Base-by-base conservation (phyloP, 495 filamentous ascomycete genomes). In the Jackrogersella multiformis region DNA sequence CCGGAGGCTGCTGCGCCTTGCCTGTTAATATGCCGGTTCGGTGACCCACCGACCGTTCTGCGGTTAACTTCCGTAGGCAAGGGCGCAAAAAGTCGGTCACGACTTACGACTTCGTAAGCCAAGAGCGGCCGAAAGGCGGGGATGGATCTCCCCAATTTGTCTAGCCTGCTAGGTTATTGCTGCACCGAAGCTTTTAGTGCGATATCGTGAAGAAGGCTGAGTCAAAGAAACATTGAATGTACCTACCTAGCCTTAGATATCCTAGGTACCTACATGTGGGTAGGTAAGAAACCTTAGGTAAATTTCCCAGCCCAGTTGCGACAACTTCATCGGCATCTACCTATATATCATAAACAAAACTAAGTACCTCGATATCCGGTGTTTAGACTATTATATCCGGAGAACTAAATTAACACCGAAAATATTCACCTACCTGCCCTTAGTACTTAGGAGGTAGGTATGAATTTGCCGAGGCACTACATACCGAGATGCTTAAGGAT, bases 1-100 rank as follows among this genome's bases (percentile, higher is more conserved):
- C 66, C 66, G 66, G 66, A 26, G 32, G 55, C 34, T 64, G 51
- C 66, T 69, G 66, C 66, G 66, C 66, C 66, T 49, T 69, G 60
- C 60, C 55, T 20, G 48, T 38, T 34, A 32, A 44, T 52, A 44
- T 53, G 35, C 62, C 61, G 62, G 41, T 56, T 64, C 61, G 66
- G 60, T 69, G 42, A 48, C 56, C 66, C 49, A 69, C 56, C 38
- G 38, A 59, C 65, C 58, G 53, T 42, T 51, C 45, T 51, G 21
- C 62, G 55, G 62, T 58, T 34, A 15, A 12, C 56, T 48, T 39
- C 66, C 54, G 66, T 56, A 24, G 9, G 49, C 36, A 61, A 61
- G 56, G 41, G 48, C 60, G 0, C 15, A 26, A 64, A 69, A 69
- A 69, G 66, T 69, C 66, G 66, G 66, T 69, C 66, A 68, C 61